Base-by-base conservation (phyloP, 2,329 filamentous ascomycete genomes). In the Alternaria postmessia region DNA sequence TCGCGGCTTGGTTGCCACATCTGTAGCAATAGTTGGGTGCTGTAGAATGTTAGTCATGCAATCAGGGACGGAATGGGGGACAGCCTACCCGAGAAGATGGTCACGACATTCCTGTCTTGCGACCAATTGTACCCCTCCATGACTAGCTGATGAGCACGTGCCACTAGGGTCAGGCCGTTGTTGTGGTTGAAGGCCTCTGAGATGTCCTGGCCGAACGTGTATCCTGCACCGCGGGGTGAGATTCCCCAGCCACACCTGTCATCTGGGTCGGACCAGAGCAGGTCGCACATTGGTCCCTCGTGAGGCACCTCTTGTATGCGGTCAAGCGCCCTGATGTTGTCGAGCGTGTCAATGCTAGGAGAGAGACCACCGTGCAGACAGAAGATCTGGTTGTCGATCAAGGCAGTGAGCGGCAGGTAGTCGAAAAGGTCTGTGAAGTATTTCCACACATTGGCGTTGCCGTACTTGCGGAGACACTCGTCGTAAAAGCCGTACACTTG, bases 111-210 rank as follows among this genome's bases (percentile, higher is more conserved):
- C 68, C 94, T 86, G 78, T 98, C 95, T 81, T 98, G 95, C 68
- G 94, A 97, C 95, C 95, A 99, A 80, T 98, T 99, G 82, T 98
- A 99, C 49, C 95, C 95, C 81, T 99, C 95, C 94, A 98, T 99
- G 62, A 99, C 95, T 79, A 99, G 84, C 83, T 99, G 95, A 85
- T 99, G 95, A 57, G 95, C 95, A 81, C 95, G 88, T 62, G 95
- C 95, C 76, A 99, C 96, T 64, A 98, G 85, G 55, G 94, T 98
- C 81, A 99, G 83, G 58, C 94, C 94, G 76, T 99, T 99, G 86
- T 98, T 98, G 79, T 98, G 94, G 81, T 98, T 98, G 84, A 99
- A 99, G 1, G 94, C 94, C 83, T 99, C 94, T 36, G 93, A 97
- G 74, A 98, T 98, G 78, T 98, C 94, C 82, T 97, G 94, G 61